These are phyloP conservation scores for Epichloe brachyelytri DNA, from an alignment of 2,329 filamentous ascomycete species.

Conservation along the genomic window DNA sequence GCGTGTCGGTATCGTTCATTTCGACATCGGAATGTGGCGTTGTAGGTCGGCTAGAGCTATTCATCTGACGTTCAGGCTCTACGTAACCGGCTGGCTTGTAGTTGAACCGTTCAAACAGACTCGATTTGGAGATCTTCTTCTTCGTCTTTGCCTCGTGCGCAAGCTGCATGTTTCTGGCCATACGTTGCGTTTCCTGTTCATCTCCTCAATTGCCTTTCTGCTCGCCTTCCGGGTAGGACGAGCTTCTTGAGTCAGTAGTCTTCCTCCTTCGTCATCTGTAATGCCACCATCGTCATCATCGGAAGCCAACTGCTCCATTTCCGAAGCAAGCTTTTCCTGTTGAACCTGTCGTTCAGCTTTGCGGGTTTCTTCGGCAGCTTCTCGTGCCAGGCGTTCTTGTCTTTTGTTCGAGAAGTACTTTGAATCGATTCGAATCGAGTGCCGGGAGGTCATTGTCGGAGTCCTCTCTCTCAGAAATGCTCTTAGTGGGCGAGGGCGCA, in stretches of 20 bases:
- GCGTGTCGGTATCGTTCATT: conserved; percentile 43
- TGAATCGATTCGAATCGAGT: conserved; percentile 46
- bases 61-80: conserved; percentile 7
- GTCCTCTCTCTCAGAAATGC: conserved; percentile 21
- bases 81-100: conserved; percentile 37
- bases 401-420: conserved; percentile 59
- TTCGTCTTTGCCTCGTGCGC: conserved; percentile 80
- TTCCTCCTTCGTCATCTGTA: conserved; percentile 49
- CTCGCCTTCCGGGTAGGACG: conserved; percentile 73
- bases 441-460: conserved; percentile 35
- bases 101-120: conserved; percentile 75
- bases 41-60: conserved; percentile 43
- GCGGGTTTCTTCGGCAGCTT: conserved; percentile 43
- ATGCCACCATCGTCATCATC: conserved; percentile 36
- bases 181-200: conserved; percentile 90
- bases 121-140: conserved; percentile 77
- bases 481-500: conserved; percentile 19
- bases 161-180: conserved; percentile 82
- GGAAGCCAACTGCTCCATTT: conserved; percentile 21
- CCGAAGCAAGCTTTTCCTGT: conserved; percentile 22
- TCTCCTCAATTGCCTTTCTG: conserved; percentile 89
- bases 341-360: conserved; percentile 28
- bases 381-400: conserved; percentile 53
- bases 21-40: conserved; percentile 42
- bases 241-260: conserved; percentile 52